A percentile compares a stretch with the other conserved stretches of the same genome.
These are phyloP conservation scores for Leptographium procerum DNA, from an alignment of 2,329 filamentous ascomycete genomes.

Conservation along the genomic window DNA sequence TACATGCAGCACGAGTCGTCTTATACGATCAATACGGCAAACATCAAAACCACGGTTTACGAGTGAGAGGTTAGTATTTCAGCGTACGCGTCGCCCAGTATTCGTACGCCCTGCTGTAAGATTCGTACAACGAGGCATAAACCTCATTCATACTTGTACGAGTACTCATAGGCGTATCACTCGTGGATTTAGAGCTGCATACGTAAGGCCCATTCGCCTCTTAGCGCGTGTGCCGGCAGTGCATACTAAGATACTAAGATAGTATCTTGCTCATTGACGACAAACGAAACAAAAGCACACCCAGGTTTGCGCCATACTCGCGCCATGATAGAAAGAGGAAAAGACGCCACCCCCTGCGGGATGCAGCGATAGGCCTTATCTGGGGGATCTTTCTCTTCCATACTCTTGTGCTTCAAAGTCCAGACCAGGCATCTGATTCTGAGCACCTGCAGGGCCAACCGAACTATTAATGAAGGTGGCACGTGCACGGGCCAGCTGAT, in stretches of 20 bases:
- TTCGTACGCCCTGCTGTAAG: no score
- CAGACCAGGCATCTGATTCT: not conserved
- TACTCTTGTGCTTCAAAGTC: not conserved
- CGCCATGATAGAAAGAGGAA: not conserved
- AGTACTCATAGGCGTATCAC: not conserved
- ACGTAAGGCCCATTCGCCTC: not conserved
- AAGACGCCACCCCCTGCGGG: not conserved
- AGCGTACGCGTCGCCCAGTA: no score
- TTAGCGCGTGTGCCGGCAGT: not conserved
- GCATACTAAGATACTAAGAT: no score
- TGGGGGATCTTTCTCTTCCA: not conserved
- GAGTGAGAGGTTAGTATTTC: no score
- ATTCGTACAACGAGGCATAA: no score
- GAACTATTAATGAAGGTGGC: not conserved
- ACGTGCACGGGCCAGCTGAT: conserved; percentile 6
- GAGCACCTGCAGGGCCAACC: not conserved
- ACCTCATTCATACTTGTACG: not conserved
- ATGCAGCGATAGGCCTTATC: not conserved
- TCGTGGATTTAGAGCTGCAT: not conserved
- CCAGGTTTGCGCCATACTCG: not conserved
- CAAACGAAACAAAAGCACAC: not conserved
- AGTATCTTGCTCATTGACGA: no score
- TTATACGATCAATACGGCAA: no score
- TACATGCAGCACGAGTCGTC: not conserved
- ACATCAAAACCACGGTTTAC: no score